Percentiles rank a stretch among this genome's conserved stretches.
phyloP scores from a whole-genome alignment of 1,139 yeast species.

The Blastobotrys buckinghamii region DNA sequence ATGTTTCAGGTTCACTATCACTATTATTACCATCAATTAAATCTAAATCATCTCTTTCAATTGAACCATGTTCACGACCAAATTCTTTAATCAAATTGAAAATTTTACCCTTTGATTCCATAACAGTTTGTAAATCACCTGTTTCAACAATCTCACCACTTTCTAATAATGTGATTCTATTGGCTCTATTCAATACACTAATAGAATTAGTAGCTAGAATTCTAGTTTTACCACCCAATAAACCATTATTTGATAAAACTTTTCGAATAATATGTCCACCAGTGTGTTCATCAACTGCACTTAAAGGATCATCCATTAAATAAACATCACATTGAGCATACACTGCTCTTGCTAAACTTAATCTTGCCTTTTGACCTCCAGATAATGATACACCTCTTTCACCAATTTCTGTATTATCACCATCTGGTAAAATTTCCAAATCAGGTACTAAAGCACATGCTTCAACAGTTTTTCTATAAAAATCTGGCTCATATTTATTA shows the following conservation, averaged over 20 bases:
- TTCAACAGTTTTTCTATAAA: slow-evolving; percentile 69
- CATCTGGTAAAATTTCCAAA: slow-evolving; percentile 71
- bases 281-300: slow-evolving; percentile 95
- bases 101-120: slow-evolving; percentile 23
- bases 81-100: slow-evolving; percentile 31
- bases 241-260: slow-evolving; percentile 49
- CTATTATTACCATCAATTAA: background rate
- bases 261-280: slow-evolving; percentile 76
- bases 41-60: background rate
- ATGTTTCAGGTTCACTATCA: slow-evolving; percentile 11
- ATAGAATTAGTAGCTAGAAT: slow-evolving; percentile 78
- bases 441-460: slow-evolving; percentile 91
- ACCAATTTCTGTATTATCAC: slow-evolving; percentile 89
- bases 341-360: slow-evolving; percentile 90
- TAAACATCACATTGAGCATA: slow-evolving; percentile 92
- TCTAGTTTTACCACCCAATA: slow-evolving; percentile 64
- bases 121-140: slow-evolving; percentile 27
- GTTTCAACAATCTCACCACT: slow-evolving; percentile 48
- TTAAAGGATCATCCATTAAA: slow-evolving; percentile 80
- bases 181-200: slow-evolving; percentile 63
- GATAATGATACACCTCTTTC: slow-evolving; percentile 95
- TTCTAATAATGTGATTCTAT: slow-evolving; percentile 53
- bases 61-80: slow-evolving; percentile 27
- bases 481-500: slow-evolving; percentile 70
- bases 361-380: slow-evolving; percentile 96